Evolutionary conservation across 371 early-diverging fungal species (phyloP), one percentile per base, ranked within the genome.

Genomic region (Smittium culicis): DNA sequence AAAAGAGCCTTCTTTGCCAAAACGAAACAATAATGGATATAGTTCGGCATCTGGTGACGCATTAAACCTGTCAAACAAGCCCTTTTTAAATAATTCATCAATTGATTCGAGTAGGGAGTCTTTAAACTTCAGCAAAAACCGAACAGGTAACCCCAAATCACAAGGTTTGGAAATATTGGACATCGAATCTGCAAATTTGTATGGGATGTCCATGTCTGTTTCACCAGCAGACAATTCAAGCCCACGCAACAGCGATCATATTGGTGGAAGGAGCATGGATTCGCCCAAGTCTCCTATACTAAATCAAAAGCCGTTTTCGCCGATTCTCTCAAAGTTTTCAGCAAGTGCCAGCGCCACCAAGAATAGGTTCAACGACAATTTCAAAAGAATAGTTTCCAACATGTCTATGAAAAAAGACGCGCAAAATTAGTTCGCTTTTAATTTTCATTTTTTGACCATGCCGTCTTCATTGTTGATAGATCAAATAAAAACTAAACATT

Each of bases 291-390:
- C 45, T 20, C 20, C 20, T 45, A n/a, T n/a, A n/a, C 11, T 11
- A 45, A 45, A 45, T 20, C 5, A 5, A 45, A 20, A 20, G 5
- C 45, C 45, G 27, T 25, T 33, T 45, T 69, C 75, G 30, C 76
- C 75, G 1, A 72, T 72, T n/a, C 67, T 75, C 11, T 69, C 69
- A 25, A 66, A 69, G 32, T 54, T 72, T 55, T 72, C 75, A 0
- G 76, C 74, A 29, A 75, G 68, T 24, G 74, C 76, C 28, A 69
- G 73, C 1, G 76, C 75, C n/a, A 76, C 76, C 28, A 69, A 75
- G 29, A 61, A 69, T 1, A 69, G 65, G 57, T 34, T 75, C 59
- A 75, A 74, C 73, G 76, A 75, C 32, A 75, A 75, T 66, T 66
- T 75, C n/a, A 59, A 59, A 25, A 5, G 60, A 32, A 59, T 59